phyloP scores from a whole-genome alignment of 2,329 filamentous ascomycete genomes.

The Pseudocercospora pini-densiflorae region DNA sequence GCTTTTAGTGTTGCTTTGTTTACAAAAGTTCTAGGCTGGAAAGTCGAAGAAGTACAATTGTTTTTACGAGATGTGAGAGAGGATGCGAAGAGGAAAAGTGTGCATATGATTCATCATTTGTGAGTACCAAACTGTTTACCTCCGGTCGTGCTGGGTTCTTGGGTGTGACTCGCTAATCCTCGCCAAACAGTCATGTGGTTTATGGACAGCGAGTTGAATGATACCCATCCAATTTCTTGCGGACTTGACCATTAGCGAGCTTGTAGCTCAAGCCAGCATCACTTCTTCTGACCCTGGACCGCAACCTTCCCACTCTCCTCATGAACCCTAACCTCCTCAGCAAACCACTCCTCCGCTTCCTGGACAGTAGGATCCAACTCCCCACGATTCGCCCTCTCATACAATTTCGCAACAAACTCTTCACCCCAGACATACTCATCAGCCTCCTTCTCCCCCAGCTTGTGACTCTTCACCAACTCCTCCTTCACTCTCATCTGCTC shows the following conservation, averaged over 20 bases:
- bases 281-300: too few relatives aligned
- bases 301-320: not conserved
- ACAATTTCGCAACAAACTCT: not conserved
- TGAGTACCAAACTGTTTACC: too few relatives aligned
- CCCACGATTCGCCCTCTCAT: not conserved
- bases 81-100: slow-evolving; percentile 14
- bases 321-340: not conserved
- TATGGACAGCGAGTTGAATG: not conserved
- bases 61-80: slow-evolving; percentile 5
- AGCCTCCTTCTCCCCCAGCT: not conserved
- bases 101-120: slow-evolving; percentile 17
- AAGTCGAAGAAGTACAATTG: slow-evolving; percentile 4
- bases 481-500: not conserved
- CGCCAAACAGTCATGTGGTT: not conserved
- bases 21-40: slow-evolving; percentile 7
- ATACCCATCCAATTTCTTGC: too few relatives aligned
- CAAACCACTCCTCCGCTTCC: not conserved
- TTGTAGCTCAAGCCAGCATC: too few relatives aligned
- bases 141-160: too few relatives aligned
- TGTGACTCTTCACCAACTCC: not conserved
- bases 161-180: not conserved
- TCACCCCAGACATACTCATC: not conserved
- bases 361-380: not conserved
- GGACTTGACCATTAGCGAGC: too few relatives aligned
- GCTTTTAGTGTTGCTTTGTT: slow-evolving; percentile 9